Percentiles rank a stretch among this genome's conserved stretches.
phyloP scores from a whole-genome alignment of 78 protist genomes.

The Dictyostelium capitatum region DNA sequence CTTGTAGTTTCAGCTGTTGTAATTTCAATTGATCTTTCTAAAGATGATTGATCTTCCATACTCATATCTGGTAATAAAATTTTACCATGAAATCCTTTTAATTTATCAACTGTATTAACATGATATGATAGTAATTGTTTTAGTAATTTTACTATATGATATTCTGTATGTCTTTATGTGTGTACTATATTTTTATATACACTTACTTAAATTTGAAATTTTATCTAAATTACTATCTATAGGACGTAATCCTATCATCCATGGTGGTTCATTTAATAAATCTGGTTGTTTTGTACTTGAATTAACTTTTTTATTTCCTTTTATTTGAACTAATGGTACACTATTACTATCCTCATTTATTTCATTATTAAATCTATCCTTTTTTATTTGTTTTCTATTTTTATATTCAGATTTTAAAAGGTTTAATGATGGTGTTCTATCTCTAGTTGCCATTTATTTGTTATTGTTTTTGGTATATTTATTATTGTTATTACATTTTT shows the following conservation, averaged over 20 bases:
- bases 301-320: neutral
- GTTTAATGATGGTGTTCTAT: slow-evolving; percentile 42
- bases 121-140: no score
- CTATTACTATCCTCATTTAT: neutral
- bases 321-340: neutral
- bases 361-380: slow-evolving; percentile 18
- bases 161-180: no score
- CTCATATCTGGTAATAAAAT: slow-evolving; percentile 31
- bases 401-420: slow-evolving; percentile 23
- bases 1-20: slow-evolving; percentile 41
- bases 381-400: neutral
- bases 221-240: slow-evolving; percentile 36
- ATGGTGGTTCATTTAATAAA: slow-evolving; percentile 24
- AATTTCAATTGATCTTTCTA: slow-evolving; percentile 35
- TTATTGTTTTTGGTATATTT: no score
- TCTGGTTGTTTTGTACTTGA: neutral
- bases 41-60: slow-evolving; percentile 14
- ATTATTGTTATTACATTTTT: no score
- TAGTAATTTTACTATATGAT: neutral
- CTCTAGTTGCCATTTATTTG: slow-evolving; percentile 43
- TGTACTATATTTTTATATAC: no score
- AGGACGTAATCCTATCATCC: slow-evolving; percentile 26
- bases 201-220: slow-evolving; percentile 26
- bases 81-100: slow-evolving; percentile 20
- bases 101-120: slow-evolving; percentile 25